Conservation (phyloP, 192 early-diverging fungal genomes). For the Gaertneriomyces sp. region DNA sequence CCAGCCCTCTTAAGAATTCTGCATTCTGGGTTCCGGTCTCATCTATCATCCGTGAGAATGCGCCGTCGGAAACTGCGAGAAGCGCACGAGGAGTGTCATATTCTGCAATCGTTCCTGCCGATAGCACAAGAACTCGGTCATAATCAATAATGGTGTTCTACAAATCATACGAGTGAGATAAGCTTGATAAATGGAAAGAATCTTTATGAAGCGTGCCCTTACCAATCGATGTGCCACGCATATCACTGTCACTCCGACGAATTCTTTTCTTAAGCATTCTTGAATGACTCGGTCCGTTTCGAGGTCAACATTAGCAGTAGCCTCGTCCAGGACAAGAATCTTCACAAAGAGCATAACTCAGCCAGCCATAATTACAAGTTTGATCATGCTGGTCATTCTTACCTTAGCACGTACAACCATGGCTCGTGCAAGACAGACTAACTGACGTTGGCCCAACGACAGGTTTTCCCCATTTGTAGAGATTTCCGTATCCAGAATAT, state of each 20-base stretch:
- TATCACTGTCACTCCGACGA: conserved; percentile 25
- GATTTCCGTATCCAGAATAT: conserved; percentile 61
- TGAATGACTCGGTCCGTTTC: conserved; percentile 76
- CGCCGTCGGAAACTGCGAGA: conserved; percentile 38
- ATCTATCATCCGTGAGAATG: conserved; percentile 59
- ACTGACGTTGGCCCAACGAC: conserved; percentile 69
- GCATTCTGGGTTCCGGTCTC: conserved; percentile 66
- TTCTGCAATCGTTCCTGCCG: conserved; percentile 42
- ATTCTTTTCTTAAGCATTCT: conserved; percentile 50
- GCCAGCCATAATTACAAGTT: no score
- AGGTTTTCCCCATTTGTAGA: conserved; percentile 81
- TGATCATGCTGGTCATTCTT: conserved; percentile 9
- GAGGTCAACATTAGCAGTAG: conserved; percentile 11
- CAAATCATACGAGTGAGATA: not conserved
- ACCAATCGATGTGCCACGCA: conserved; percentile 18
- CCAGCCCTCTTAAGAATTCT: conserved; percentile 50
- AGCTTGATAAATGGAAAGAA: not conserved
- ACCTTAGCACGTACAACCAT: conserved; percentile 43
- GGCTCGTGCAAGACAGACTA: conserved; percentile 55
- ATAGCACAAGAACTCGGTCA: conserved; percentile 48
- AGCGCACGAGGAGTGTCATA: conserved; percentile 54
- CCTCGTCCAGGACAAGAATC: conserved; percentile 40
- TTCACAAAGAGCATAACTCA: no score
- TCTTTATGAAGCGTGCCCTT: not conserved
- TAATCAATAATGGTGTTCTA: conserved; percentile 53